Conservation (phyloP, 257 asterid genomes). For the Nicotiana tabacum region DNA sequence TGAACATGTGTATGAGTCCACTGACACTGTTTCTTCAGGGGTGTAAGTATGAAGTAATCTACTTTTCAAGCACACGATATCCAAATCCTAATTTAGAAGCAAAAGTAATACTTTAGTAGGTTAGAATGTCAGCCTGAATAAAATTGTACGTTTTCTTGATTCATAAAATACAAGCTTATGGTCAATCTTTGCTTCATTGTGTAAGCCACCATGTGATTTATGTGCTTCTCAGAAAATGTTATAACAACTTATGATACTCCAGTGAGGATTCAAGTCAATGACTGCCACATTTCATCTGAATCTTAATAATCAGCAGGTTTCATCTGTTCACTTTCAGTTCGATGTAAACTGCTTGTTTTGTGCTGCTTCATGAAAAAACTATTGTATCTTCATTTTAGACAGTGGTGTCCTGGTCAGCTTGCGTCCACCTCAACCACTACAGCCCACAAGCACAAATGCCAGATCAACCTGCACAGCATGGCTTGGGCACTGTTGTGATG, state of each 20-base stretch:
- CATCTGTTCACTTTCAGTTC: background rate
- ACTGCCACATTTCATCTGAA: background rate
- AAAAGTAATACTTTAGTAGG: background rate
- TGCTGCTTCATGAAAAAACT: background rate
- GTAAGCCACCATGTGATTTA: background rate
- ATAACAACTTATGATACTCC: background rate
- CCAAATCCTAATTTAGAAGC: background rate
- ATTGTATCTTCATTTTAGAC: background rate
- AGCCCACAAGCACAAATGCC: background rate
- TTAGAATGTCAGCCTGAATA: background rate
- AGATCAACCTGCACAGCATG: background rate
- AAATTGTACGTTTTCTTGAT: background rate
- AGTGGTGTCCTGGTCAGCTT: background rate
- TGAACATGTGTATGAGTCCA: background rate
- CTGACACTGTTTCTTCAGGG: background rate
- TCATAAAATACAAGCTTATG: background rate
- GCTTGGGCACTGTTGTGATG: background rate
- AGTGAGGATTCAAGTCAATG: background rate
- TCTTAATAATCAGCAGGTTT: background rate
- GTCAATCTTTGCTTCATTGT: background rate
- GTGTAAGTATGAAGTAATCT: background rate
- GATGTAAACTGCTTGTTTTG: background rate
- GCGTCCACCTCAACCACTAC: background rate
- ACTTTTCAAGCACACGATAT: background rate
- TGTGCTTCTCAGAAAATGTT: background rate